Conservation (phyloP, 306 rosid species). For the Abrus pulchellus region DNA sequence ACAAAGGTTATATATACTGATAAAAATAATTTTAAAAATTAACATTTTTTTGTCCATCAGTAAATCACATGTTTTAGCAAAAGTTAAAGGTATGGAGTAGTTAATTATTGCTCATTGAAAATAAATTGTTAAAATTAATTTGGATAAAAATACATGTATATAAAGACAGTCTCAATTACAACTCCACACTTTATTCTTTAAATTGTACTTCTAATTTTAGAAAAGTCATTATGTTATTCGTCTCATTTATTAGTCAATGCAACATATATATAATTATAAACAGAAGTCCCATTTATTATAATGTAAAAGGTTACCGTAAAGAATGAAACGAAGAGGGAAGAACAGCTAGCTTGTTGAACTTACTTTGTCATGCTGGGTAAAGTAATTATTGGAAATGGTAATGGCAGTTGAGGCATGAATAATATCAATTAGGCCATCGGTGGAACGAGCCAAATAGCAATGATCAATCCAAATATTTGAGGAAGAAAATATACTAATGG, state of each 20-base stretch:
- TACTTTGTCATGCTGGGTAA: conserved; percentile 86
- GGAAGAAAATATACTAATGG: conserved; percentile 64
- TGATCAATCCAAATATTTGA: conserved; percentile 85
- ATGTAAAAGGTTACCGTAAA: background rate
- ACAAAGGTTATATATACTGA: too few species aligned
- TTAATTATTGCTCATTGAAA: too few species aligned
- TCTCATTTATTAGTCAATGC: background rate
- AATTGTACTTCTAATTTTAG: too few species aligned
- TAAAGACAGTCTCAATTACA: too few species aligned
- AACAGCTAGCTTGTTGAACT: background rate
- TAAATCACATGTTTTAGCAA: too few species aligned
- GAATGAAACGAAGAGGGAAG: background rate
- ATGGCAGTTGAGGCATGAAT: conserved; percentile 77
- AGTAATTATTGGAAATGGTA: conserved; percentile 78
- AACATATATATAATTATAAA: background rate
- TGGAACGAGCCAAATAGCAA: conserved; percentile 64
- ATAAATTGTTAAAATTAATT: too few species aligned
- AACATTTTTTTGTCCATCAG: too few species aligned
- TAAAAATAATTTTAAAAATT: too few species aligned
- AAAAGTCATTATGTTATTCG: too few species aligned
- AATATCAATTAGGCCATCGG: conserved; percentile 77
- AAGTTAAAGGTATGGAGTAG: too few species aligned
- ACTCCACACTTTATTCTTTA: too few species aligned
- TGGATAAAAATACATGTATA: too few species aligned
- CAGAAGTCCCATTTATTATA: background rate